These are phyloP conservation scores for Oemleria cerasiformis DNA, from an alignment of 306 rosid genomes.

Conservation along the genomic window DNA sequence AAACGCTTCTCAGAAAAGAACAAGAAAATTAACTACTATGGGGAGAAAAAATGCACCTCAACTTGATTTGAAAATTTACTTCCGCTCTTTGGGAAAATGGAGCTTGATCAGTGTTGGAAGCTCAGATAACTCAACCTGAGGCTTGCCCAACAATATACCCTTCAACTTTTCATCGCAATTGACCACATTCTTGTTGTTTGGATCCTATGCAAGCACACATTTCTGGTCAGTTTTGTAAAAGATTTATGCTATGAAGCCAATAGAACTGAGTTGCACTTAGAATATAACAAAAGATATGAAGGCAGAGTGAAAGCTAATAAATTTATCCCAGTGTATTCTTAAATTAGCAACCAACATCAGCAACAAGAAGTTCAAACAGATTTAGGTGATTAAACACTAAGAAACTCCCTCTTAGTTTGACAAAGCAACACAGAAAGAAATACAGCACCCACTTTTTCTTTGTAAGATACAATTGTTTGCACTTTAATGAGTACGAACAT, in stretches of 20 bases:
- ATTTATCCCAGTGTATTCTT: background rate
- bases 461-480: background rate
- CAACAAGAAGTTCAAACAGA: background rate
- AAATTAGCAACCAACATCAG: background rate
- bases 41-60: constrained; percentile 12
- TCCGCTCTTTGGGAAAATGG: constrained; percentile 79
- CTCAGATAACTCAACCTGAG: constrained; percentile 71
- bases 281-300: background rate
- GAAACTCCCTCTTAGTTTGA: background rate
- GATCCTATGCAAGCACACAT: constrained; percentile 49
- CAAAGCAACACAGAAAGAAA: background rate
- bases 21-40: background rate
- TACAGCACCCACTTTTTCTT: background rate
- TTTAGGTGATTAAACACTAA: background rate
- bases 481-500: background rate
- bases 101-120: constrained; percentile 84
- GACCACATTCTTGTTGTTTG: constrained; percentile 79
- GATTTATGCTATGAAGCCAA: background rate
- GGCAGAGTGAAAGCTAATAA: background rate
- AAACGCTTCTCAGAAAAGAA: constrained; percentile 19
- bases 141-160: constrained; percentile 70
- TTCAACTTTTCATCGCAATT: constrained; percentile 76
- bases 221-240: constrained; percentile 14
- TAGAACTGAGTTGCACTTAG: background rate
- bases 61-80: constrained; percentile 33